phyloP scores from a whole-genome alignment of 2,329 filamentous ascomycete species.

The Celoporthe dispersa region DNA sequence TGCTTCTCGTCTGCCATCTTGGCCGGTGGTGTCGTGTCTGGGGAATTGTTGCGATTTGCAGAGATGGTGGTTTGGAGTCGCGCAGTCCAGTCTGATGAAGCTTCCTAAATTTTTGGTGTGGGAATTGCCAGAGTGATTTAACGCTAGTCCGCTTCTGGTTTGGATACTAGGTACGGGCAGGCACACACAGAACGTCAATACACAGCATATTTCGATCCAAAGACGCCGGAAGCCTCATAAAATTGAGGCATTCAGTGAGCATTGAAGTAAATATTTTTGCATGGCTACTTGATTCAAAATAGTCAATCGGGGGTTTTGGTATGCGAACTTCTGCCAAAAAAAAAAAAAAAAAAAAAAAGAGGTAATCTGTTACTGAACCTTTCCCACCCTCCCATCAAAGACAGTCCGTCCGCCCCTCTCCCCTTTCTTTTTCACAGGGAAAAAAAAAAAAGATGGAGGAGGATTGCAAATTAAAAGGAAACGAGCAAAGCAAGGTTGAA shows the following conservation, averaged over 20 bases:
- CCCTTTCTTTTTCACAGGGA: no score
- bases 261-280: not conserved
- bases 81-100: conserved; percentile 15
- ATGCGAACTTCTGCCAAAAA: no score
- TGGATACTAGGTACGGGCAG: not conserved
- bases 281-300: not conserved
- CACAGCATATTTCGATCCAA: not conserved
- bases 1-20: conserved; percentile 69
- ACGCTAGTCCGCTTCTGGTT: conserved; percentile 15
- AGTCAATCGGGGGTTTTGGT: no score
- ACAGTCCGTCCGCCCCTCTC: no score
- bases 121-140: conserved; percentile 13
- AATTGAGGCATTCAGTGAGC: not conserved
- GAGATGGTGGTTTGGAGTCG: conserved; percentile 3
- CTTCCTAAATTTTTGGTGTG: conserved; percentile 34
- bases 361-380: no score
- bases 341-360: no score
- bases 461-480: no score
- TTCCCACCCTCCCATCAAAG: no score
- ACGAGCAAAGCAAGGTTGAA: no score
- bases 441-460: no score
- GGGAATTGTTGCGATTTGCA: not conserved
- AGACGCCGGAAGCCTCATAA: not conserved
- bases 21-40: conserved; percentile 34
- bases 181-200: not conserved